Base-by-base conservation (phyloP, 2,329 filamentous ascomycete species). In the Aspergillus versicolor region DNA sequence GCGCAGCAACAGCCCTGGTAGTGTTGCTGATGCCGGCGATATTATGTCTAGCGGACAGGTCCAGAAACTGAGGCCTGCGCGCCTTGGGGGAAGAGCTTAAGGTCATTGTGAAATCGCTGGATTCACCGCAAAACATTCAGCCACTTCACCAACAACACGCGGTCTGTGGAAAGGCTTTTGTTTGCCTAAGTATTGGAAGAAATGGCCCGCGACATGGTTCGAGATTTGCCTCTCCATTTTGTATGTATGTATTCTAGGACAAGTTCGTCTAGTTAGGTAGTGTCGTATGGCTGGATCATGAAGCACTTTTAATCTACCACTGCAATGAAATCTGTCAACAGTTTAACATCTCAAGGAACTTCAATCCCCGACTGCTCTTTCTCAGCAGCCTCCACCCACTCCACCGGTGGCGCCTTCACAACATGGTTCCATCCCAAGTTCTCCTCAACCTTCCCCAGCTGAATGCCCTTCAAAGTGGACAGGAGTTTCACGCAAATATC, bases 361-460 rank as follows among this genome's bases (percentile, higher is more conserved):
- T 68, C 70, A 6, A 66, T 64, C 24, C 63, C 67, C 17, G 59
- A 60, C 11, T 56, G 43, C 13, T 68, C 64, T 8, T 54, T 40
- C 49, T 60, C 63, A 11, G 15, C 61, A 37, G 61, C 65, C 27
- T 67, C 65, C 19, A 65, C 55, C 68, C 67, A 74, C n/a, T 66
- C 72, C 48, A 62, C 56, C 0, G 72, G 71, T 3, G 70, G 70
- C 21, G 64, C 62, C 38, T 70, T 67, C n/a, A 79, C 73, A 40
- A 70, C 69, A 32, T 69, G 68, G 54, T 77, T 82, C 92, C 92
- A 97, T 4, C 85, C 86, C 69, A 92, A 90, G 56, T 79, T 77
- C 71, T 97, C 93, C 72, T 88, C 79, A 42, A 89, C 79, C 75
- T 89, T 90, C 27, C 92, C 92, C 38, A 85, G 82, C 79, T 97